Evolutionary conservation across 1,284 basidiomycete genomes (phyloP), one percentile per base, ranked within the genome.

Genomic region (Ustilago xerochloae): DNA sequence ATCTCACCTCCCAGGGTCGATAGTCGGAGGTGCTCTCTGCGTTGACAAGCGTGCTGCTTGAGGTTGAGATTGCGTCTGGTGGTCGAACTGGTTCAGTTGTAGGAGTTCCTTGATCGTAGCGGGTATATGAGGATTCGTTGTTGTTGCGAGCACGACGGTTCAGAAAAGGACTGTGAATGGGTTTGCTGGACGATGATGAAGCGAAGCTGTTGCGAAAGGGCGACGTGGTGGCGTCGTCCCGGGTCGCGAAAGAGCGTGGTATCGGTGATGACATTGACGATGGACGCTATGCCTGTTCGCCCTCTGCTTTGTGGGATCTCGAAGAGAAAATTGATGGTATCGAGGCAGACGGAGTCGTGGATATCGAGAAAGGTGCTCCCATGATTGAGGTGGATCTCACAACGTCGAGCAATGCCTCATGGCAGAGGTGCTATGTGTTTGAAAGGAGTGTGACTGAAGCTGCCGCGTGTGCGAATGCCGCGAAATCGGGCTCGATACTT

Each of bases 21-120:
- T 63, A 63, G 51, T 70, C 67, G 53, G 59, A 54, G 13, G 61
- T 41, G 53, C 24, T 61, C 9, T 75, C 72, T 3, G 64, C 56
- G 46, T 75, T 75, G 57, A 75, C 72, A 43, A 75, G 63, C 16
- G 72, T 75, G 54, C 67, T 70, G 56, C 67, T 71, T 10, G 72
- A 75, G 2, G 72, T 75, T 5, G 72, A 75, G n/a, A 54, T 66
- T 8, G 72, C 67, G 57, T 75, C 72, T 8, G 67, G 59, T 9
- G 39, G 46, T 32, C 45, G n/a, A n/a, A n/a, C n/a, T n/a, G n/a
- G n/a, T n/a, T n/a, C n/a, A n/a, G n/a, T 62, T 24, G 46, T n/a
- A 24, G 32, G 22, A 2, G 45, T 13, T n/a, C 29, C 28, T 22
- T 28, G 22, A 2, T 18, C 13, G 20, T 9, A n/a, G 35, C 51